Base-by-base conservation (phyloP, 352 stramenopile species). In the Phytophthora cactorum region DNA sequence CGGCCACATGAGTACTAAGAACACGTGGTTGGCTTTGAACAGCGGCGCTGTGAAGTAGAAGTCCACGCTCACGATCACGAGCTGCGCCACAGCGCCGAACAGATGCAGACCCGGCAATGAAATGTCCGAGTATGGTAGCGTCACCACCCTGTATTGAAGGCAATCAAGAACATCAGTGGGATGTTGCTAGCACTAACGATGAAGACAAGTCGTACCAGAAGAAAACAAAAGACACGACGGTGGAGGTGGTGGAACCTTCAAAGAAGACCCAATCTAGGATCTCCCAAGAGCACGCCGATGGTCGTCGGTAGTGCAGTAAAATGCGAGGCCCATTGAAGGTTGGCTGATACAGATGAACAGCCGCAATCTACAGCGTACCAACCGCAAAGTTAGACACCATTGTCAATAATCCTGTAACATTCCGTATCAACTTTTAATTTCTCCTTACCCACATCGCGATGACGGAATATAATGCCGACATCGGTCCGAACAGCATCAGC, bases 181-280 rank as follows among this genome's bases (percentile, higher is more conserved):
- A 58, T 14, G 1, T 45, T 52, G 4, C 10, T 39, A 52, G 0
- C 78, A 29, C 22, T 3, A 38, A 45, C 10, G 8, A 29, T 29
- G 32, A n/a, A 51, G 0, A 6, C 2, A 29, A 10, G 2, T 47
- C 60, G 38, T 81, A 85, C 74, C 82, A 91, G 50, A 88, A 90
- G 50, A 75, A 78, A 5, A 78, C 49, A 27, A 91, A 88, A 3
- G 71, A 47, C 28, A 83, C 71, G 38, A 89, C 53, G 4, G 78
- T 69, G 27, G 68, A 59, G 1, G 80, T 85, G 2, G 78, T 78
- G 4, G 79, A 88, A 17, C 79, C 79, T 53, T 92, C 78, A 56
- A 81, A 86, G 44, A 89, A 82, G 39, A 90, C 77, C 79, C 79
- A 88, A 59, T 89, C 82, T 28, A 90, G 53, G 57, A 89, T 86